Conservation (phyloP, 805 yeast species). For the Sugiyamaella smithiae region DNA sequence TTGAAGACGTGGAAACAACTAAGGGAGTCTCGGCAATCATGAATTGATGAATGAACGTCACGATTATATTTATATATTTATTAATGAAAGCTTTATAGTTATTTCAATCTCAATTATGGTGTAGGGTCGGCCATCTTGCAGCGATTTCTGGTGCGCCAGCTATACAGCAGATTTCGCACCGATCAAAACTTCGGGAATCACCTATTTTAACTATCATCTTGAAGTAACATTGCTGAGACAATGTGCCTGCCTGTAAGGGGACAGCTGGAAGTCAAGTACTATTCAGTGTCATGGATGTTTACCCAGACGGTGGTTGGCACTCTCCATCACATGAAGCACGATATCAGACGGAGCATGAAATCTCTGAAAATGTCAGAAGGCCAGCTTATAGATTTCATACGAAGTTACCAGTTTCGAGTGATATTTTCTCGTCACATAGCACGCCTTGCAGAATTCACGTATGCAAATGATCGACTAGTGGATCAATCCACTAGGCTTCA, state of each 20-base stretch:
- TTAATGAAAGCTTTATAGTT: not conserved
- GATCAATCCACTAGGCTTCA: not conserved
- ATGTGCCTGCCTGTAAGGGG: slow-evolving; percentile 4
- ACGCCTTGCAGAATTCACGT: slow-evolving; percentile 21
- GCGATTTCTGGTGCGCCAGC: too few relatives aligned
- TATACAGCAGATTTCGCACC: too few relatives aligned
- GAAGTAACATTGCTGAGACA: too few relatives aligned
- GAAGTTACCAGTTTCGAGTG: not conserved
- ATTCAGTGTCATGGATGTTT: slow-evolving; percentile 7
- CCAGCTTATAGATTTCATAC: not conserved
- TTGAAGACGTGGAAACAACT: not conserved
- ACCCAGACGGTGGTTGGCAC: slow-evolving; percentile 3
- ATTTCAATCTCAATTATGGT: not conserved
- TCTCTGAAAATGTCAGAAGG: not conserved
- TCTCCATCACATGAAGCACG: slow-evolving; percentile 3
- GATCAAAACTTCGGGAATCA: too few relatives aligned
- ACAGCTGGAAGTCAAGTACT: not conserved
- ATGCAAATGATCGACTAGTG: slow-evolving; percentile 1
- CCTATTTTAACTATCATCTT: too few relatives aligned
- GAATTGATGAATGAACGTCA: not conserved
- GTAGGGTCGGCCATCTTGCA: not conserved
- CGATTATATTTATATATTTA: too few relatives aligned
- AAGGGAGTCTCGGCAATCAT: slow-evolving; percentile 2
- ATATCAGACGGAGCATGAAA: not conserved
- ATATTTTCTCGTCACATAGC: slow-evolving; percentile 27